phyloP scores from a whole-genome alignment of 768 basidiomycete species.

The Amanita exitialis region DNA sequence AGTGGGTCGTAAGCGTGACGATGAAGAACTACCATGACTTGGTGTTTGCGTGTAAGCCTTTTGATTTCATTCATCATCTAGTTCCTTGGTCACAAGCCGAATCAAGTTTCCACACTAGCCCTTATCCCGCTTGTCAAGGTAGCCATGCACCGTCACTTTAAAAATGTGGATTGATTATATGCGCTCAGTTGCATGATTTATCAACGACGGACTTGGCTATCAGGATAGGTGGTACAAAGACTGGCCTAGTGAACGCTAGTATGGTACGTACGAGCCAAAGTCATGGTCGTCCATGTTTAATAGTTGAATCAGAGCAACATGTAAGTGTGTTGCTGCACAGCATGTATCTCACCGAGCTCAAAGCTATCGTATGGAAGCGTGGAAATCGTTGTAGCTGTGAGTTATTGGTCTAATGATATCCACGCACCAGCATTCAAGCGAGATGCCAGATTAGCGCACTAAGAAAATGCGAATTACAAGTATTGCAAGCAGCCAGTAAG shows the following conservation, averaged over 20 bases:
- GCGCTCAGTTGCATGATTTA: slow-evolving; percentile 60
- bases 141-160: slow-evolving; percentile 4
- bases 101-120: slow-evolving; percentile 51
- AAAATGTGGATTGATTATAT: neutral
- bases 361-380: slow-evolving; percentile 26
- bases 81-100: neutral
- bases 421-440: neutral
- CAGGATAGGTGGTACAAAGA: slow-evolving; percentile 66
- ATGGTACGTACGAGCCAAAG: slow-evolving; percentile 35
- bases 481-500: slow-evolving; percentile 76
- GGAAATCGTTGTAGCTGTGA: slow-evolving; percentile 63
- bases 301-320: slow-evolving; percentile 44
- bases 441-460: slow-evolving; percentile 63
- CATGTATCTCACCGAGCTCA: neutral
- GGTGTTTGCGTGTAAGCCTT: slow-evolving; percentile 49
- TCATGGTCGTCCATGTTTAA: slow-evolving; percentile 2
- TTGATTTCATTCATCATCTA: neutral
- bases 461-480: slow-evolving; percentile 67
- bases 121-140: slow-evolving; percentile 78
- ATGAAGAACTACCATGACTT: slow-evolving; percentile 39
- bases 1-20: slow-evolving; percentile 50
- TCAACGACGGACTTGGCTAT: slow-evolving; percentile 63
- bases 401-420: slow-evolving; percentile 14
- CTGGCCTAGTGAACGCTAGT: slow-evolving; percentile 75
- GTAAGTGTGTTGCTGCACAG: slow-evolving; percentile 26